Evolutionary conservation across 176 grass and related monocot genomes (phyloP).

Genomic region (Rhynchospora tenuis): DNA sequence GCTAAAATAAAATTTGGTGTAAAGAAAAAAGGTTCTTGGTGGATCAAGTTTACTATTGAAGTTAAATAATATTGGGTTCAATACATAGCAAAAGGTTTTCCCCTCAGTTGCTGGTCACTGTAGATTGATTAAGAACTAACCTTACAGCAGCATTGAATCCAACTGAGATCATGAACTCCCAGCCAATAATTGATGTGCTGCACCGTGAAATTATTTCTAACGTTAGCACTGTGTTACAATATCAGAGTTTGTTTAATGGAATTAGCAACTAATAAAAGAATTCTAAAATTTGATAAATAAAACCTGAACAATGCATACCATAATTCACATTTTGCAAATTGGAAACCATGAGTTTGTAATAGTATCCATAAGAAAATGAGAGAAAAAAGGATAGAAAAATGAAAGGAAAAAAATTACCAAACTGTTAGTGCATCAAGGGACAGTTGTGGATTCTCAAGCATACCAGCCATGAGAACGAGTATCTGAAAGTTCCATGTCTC

Average conservation of each 20-base stretch:
- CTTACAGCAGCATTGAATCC: conserved; percentile 94
- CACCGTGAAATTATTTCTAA: conserved; percentile 19
- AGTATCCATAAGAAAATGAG: not conserved
- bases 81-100: too few species aligned
- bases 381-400: too few species aligned
- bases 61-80: not conserved
- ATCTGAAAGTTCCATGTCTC: conserved; percentile 96
- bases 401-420: conserved; percentile 34
- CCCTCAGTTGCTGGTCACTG: not conserved
- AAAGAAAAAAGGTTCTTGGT: not conserved
- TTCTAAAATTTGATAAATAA: not conserved
- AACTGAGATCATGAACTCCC: conserved; percentile 84
- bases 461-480: conserved; percentile 72
- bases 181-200: conserved; percentile 73
- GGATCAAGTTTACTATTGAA: not conserved
- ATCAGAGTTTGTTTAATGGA: not conserved
- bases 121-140: conserved; percentile 11
- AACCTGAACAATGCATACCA: not conserved
- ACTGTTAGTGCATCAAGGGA: conserved; percentile 78
- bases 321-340: not conserved
- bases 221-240: not conserved
- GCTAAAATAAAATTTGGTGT: not conserved
- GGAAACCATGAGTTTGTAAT: not conserved
- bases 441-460: conserved; percentile 67
- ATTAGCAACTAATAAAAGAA: not conserved